Base-by-base conservation (phyloP, 163 green algal genomes). In the Chloroidium sp. region DNA sequence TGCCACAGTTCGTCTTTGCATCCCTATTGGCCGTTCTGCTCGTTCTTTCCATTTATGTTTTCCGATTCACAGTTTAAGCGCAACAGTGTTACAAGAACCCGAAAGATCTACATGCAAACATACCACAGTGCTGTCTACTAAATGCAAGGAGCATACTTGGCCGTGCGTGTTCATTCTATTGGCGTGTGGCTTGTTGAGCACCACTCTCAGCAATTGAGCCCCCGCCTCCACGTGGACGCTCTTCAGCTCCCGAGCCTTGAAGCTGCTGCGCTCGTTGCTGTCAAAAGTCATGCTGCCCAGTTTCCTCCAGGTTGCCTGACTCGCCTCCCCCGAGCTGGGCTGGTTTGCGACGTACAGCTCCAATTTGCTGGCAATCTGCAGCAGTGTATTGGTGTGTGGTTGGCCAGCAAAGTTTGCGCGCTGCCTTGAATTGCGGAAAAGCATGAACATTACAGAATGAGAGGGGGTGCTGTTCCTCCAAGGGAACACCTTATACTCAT, bases 161-260 rank as follows among this genome's bases (percentile, higher is more conserved):
- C 92, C 92, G 89, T 96, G 94, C 3, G 92, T 93, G 88, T 99
- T 99, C 62, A 94, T 89, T 75, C 90, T 92, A 85, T 98, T 98
- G 64, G 92, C 81, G 81, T 98, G 94, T 84, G 89, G 95, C 3
- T 87, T 82, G 80, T 96, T 90, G 59, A 97, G 83, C 6, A 97
- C 79, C 0, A 99, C 81, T 1, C 87, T 83, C 14, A 99, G 75
- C n/a, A 91, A 79, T 4, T 85, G 75, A 0, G 92, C 91, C 1
- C 84, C 74, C 4, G 89, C 89, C 69, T 87, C 86, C 6, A 99
- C 84, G 60, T 94, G 88, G 10, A 98, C 92, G 77, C 87, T 96
- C 85, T 98, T 99, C 0, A 99, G 90, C 87, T 85, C 81, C 3
- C 79, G 76, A 10, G 85, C 85, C 81, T 95, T 89, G 83, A 95